Evolutionary conservation across 345 rosid species (phyloP), one percentile per base, ranked within the genome.

Genomic region (Gossypium australe): DNA sequence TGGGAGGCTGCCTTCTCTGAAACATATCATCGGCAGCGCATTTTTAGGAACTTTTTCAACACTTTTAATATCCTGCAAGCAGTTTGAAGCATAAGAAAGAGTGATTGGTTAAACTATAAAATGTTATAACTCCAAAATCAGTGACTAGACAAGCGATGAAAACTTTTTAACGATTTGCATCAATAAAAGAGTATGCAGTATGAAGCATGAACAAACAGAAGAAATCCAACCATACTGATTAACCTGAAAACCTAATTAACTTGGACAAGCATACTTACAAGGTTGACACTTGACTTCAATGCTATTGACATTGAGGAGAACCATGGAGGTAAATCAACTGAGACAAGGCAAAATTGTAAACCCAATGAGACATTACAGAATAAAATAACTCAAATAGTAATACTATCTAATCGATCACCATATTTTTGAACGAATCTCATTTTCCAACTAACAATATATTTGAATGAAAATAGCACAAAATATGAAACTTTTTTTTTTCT

Each of bases 271-370:
- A 74, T 57, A 89, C 99, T 91, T 85, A 95, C 98, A 74, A 91
- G 82, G 76, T 89, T 89, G 16, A 93, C 98, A 85, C 89, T 89
- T 41, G 98, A 89, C 73, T 87, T 86, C 87, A 93, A 75, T 59
- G 82, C 84, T 53, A 95, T 77, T 70, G 90, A 90, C 79, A 95
- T 34, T 9, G 96, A 89, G 7, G 98, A 89, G 89, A 95, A 95
- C 96, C 93, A 95, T 68, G 85, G 93, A 20, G 98, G 98, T 82
- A 95, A 87, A 79, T 93, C 98, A 78, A 95, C 99, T 93, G 92
- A 38, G 38, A 80, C 64, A 80, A 73, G 20, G 34, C 52, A 82
- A 73, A 34, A 51, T 48, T 74, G 29, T 53, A 58, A 79, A 80
- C 52, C 59, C 72, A 73, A 43, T 22, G 57, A 80, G 53, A 45